Percentiles rank a stretch among this genome's conserved stretches.
phyloP scores from a whole-genome alignment of 2,329 filamentous ascomycete genomes.

The Emmonsiellopsis sp. region DNA sequence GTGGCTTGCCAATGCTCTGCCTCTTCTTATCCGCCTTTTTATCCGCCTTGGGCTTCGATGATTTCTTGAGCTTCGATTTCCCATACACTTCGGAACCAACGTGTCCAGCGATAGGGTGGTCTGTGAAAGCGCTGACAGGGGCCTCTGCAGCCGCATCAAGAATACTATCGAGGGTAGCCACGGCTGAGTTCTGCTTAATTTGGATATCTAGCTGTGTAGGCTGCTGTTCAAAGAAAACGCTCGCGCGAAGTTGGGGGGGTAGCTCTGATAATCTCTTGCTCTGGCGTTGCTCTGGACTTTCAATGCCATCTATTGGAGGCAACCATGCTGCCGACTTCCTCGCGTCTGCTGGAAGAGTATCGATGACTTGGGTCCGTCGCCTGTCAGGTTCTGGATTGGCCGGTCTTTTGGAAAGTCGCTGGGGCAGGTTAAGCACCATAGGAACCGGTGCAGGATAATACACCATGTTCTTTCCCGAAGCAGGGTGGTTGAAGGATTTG shows the following conservation, averaged over 20 bases:
- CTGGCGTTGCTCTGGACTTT: conserved; percentile 10
- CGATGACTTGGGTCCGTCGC: conserved; percentile 64
- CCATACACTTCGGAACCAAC: conserved; percentile 69
- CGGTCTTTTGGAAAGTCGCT: conserved; percentile 68
- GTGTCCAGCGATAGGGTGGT: conserved; percentile 72
- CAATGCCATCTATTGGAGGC: conserved; percentile 13
- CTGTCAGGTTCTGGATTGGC: conserved; percentile 55
- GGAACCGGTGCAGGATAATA: conserved; percentile 95
- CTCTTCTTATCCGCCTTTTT: conserved; percentile 6
- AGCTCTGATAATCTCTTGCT: conserved; percentile 39
- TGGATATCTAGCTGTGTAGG: conserved; percentile 46
- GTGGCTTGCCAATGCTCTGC: not conserved
- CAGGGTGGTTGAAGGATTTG: conserved; percentile 29
- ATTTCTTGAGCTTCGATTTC: conserved; percentile 21
- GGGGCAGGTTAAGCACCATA: conserved; percentile 83
- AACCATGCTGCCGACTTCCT: conserved; percentile 44
- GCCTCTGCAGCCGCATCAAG: conserved; percentile 80
- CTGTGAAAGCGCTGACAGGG: conserved; percentile 83
- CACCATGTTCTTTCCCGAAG: conserved; percentile 69
- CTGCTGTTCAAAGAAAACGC: conserved; percentile 73
- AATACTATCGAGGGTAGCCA: conserved; percentile 81
- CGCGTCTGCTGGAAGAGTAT: conserved; percentile 48
- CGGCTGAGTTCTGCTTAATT: conserved; percentile 67
- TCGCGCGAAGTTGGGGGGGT: conserved; percentile 81
- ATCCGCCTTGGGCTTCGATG: conserved; percentile 20